These are phyloP conservation scores for Thelonectria rubi DNA, from an alignment of 2,329 filamentous ascomycete species.

Conservation along the genomic window DNA sequence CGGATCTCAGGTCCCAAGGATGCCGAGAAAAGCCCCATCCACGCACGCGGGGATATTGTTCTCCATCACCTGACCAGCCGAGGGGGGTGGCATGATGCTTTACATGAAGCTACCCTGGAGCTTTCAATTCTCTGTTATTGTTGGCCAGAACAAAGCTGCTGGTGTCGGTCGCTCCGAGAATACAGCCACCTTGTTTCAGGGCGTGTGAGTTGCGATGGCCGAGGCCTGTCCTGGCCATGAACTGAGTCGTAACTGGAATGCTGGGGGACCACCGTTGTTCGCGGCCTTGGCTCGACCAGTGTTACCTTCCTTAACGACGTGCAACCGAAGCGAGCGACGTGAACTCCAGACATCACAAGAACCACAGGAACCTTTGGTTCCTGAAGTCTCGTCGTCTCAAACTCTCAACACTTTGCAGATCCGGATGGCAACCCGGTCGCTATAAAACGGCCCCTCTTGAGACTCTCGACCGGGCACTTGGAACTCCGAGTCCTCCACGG, in stretches of 20 bases:
- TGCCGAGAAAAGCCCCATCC: slow-evolving; percentile 4
- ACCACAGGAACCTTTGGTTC: slow-evolving; percentile 9
- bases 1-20: slow-evolving; percentile 12
- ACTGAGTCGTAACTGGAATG: slow-evolving; percentile 38
- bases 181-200: slow-evolving; percentile 23
- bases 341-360: neutral
- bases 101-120: slow-evolving; percentile 16
- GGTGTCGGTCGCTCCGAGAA: slow-evolving; percentile 19
- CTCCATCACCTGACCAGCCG: slow-evolving; percentile 31
- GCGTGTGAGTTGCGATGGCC: slow-evolving; percentile 16
- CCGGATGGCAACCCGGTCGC: slow-evolving; percentile 65
- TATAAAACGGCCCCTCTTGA: slow-evolving; percentile 73
- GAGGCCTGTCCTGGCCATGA: slow-evolving; percentile 13
- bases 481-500: slow-evolving; percentile 55
- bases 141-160: slow-evolving; percentile 13
- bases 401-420: slow-evolving; percentile 52
- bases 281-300: too few species aligned
- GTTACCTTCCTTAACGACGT: slow-evolving; percentile 15
- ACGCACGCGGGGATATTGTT: slow-evolving; percentile 22
- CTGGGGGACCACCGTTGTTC: slow-evolving; percentile 6
- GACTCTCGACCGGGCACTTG: slow-evolving; percentile 47
- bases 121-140: neutral
- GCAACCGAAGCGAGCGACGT: neutral
- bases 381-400: slow-evolving; percentile 13
- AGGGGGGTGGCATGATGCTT: slow-evolving; percentile 34